Base-by-base conservation (phyloP, 1,284 basidiomycete genomes). In the Rhizoctonia solani region DNA sequence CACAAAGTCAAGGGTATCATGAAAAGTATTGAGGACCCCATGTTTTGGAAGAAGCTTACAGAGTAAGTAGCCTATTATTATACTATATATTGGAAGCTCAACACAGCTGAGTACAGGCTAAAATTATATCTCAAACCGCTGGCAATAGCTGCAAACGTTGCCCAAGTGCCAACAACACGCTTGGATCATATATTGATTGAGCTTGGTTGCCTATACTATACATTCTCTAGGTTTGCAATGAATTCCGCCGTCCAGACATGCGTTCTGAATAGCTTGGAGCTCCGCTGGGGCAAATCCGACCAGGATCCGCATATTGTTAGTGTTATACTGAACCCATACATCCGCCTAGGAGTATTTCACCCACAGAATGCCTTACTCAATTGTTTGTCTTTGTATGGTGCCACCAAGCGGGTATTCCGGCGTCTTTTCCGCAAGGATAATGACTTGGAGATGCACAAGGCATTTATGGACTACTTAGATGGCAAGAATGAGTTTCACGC, bases 231-330 rank as follows among this genome's bases (percentile, higher is more conserved):
- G 8, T 19, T 49, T 6, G 46, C 19, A 11, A 27, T 19, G 9
- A 27, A 49, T 25, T n/a, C 9, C 3, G 14, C 42, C 6, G 71
- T 69, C 8, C 46, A 65, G n/a, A 32, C 66, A 16, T 72, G 72
- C 8, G 73, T 81, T 32, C 54, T 77, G 0, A 29, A 59, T 0
- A 80, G 79, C 69, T 72, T 82, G 52, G 78, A 82, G 66, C 68
- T 55, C 30, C 74, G 75, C 0, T 82, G 81, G 81, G 56, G 37
- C 14, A 79, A 79, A 44, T 70, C 74, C 14, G 79, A 82, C 71
- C 79, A 81, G 68, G 78, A 79, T 30, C 68, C 79, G 6, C 81
- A 79, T 68, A 76, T 82, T 68, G 75, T 77, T 4, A 75, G 78
- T 2, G 68, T 81, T 1, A 58, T 81, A 29, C 66, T 81, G 23